Evolutionary conservation across 2,329 filamentous ascomycete species (phyloP), one percentile per base, ranked within the genome.

Genomic region (Calonectria hawksworthii): DNA sequence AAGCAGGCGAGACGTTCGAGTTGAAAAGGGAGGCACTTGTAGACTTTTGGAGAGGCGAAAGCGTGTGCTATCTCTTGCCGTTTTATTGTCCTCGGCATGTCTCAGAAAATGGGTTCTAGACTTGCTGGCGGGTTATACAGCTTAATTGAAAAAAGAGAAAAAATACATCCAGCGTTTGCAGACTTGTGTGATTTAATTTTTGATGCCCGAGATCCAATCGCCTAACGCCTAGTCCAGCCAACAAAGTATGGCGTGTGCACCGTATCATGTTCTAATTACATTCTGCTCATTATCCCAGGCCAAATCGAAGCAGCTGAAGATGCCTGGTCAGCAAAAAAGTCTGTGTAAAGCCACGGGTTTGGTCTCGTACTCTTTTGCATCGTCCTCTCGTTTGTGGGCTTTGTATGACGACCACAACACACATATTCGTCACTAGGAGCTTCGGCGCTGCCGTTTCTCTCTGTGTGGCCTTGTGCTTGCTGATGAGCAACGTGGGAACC

Each of bases 1-100:
- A 47, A 54, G 64, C 67, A 59, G 23, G 51, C 21, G 61, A 50
- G 67, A 67, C 26, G 72, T 41, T 70, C 36, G 66, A 70, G 66
- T 61, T 66, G 59, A 54, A 70, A 38, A 68, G 67, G 67, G 44
- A 69, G 68, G 71, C 74, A 79, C 74, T 76, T 34, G 38, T 78
- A 74, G 72, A 68, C 56, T 74, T 52, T 63, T 36, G 56, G 56
- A 26, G 38, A 65, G 70, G 73, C 68, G 69, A 66, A 70, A 70
- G 64, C 59, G 67, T 74, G 74, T 75, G 70, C 68, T 68, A 66
- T 74, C 51, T 72, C 63, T 74, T 75, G 68, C 68, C 65, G 74
- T 75, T 77, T 77, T 74, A 74, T 80, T 78, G 61, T 77, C 75
- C 71, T 68, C 69, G 73, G 69, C 76, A 77, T 80, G 74, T 79